Evolutionary conservation across 345 rosid genomes (phyloP).

Genomic region (Triadica sebifera): DNA sequence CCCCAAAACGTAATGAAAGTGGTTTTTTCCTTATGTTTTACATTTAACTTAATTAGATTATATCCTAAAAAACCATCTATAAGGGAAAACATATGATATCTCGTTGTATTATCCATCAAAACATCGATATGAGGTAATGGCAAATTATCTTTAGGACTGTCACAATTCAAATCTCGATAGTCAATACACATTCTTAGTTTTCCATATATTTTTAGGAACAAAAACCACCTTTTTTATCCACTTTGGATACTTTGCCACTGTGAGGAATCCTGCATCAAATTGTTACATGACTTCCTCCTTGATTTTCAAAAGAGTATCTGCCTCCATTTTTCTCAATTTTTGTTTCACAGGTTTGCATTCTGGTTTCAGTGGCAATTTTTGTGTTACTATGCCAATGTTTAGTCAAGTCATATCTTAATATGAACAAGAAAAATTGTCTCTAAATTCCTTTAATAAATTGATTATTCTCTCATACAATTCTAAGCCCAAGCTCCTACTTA

Average conservation of each 20-base stretch:
- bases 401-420: too few species aligned
- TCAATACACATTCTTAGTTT: neutral
- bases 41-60: neutral
- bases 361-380: too few species aligned
- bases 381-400: too few species aligned
- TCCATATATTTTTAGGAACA: neutral
- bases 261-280: neutral
- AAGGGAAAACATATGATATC: neutral
- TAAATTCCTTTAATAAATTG: too few species aligned
- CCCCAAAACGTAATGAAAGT: neutral
- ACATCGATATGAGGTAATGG: neutral
- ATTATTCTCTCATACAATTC: too few species aligned
- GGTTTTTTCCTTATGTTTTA: neutral
- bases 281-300: neutral
- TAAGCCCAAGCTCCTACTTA: too few species aligned
- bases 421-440: too few species aligned
- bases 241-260: neutral
- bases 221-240: neutral
- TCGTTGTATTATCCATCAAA: neutral
- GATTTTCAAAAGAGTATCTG: neutral
- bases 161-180: neutral
- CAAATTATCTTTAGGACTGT: neutral
- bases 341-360: too few species aligned
- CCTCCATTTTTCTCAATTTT: too few species aligned
- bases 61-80: neutral